phyloP scores from a whole-genome alignment of 1,284 basidiomycete genomes.

The Sporisorium scitamineum region DNA sequence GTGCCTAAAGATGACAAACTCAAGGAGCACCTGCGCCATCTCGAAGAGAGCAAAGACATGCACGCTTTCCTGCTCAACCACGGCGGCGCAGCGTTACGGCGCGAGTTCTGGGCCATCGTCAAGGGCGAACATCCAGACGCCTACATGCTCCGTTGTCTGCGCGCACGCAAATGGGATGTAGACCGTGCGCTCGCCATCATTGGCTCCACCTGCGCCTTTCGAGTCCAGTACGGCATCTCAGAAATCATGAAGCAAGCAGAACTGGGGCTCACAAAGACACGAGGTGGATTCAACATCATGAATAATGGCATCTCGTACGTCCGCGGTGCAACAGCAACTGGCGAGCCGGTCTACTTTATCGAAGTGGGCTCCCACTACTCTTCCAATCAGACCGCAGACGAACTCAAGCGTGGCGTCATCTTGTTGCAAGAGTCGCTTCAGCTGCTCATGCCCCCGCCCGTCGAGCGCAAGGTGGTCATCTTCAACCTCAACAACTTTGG shows the following conservation, averaged over 20 bases:
- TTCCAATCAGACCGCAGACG: slow-evolving; percentile 62
- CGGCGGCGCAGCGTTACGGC: slow-evolving; percentile 55
- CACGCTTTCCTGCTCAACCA: slow-evolving; percentile 56
- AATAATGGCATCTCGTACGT: slow-evolving; percentile 62
- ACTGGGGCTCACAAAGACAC: slow-evolving; percentile 48
- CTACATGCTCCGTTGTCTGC: slow-evolving; percentile 69
- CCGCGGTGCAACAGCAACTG: slow-evolving; percentile 49
- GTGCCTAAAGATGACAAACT: slow-evolving; percentile 58
- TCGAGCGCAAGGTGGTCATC: slow-evolving; percentile 62
- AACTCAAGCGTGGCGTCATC: slow-evolving; percentile 61
- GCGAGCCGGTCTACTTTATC: slow-evolving; percentile 64
- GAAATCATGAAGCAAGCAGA: slow-evolving; percentile 54
- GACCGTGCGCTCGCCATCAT: slow-evolving; percentile 59
- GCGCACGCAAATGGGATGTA: slow-evolving; percentile 68
- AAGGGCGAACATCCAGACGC: slow-evolving; percentile 66
- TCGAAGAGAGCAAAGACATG: slow-evolving; percentile 66
- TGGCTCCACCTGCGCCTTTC: slow-evolving; percentile 54
- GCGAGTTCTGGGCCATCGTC: slow-evolving; percentile 64
- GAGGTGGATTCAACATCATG: slow-evolving; percentile 61
- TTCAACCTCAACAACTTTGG: slow-evolving; percentile 67
- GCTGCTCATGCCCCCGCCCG: slow-evolving; percentile 62
- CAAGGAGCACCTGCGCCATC: slow-evolving; percentile 60
- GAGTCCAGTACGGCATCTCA: slow-evolving; percentile 54
- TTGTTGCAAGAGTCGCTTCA: slow-evolving; percentile 54
- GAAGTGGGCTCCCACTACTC: slow-evolving; percentile 64